Conservation (phyloP, 2,329 filamentous ascomycete species). For the Botrytis pseudocinerea region DNA sequence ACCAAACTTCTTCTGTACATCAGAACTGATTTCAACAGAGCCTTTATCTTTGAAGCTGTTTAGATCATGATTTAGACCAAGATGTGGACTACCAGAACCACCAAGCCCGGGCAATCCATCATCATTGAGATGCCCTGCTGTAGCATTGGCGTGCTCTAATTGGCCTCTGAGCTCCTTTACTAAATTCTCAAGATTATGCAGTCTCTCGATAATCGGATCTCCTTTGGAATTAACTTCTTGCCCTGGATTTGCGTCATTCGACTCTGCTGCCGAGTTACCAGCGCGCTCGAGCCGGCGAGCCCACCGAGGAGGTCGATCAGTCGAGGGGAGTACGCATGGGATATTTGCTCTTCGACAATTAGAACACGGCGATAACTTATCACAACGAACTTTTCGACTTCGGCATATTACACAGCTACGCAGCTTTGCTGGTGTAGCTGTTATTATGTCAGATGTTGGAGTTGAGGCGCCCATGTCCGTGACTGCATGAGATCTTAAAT, state of each 20-base stretch:
- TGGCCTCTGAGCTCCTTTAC: conserved; percentile 53
- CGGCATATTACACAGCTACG: conserved; percentile 55
- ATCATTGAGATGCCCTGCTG: neutral
- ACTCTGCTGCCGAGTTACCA: conserved; percentile 35
- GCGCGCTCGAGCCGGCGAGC: conserved; percentile 52
- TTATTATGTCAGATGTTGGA: neutral
- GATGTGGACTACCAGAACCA: conserved; percentile 39
- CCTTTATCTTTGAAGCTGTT: conserved; percentile 23
- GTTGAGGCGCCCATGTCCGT: neutral
- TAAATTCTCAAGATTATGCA: conserved; percentile 52
- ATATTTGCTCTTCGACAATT: conserved; percentile 57
- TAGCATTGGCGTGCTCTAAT: conserved; percentile 47
- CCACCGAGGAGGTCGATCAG: conserved; percentile 54
- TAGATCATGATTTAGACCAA: conserved; percentile 29
- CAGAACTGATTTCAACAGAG: neutral
- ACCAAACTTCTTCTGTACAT: conserved; percentile 48
- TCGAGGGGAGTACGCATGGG: conserved; percentile 52
- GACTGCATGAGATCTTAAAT: neutral
- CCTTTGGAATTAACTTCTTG: conserved; percentile 38
- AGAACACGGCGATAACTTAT: conserved; percentile 57
- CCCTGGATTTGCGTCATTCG: conserved; percentile 25
- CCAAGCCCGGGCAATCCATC: conserved; percentile 29
- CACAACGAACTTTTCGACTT: conserved; percentile 57
- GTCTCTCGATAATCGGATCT: conserved; percentile 49
- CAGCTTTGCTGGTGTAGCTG: conserved; percentile 33